Evolutionary conservation across 1,139 yeast species (phyloP), one percentile per base, ranked within the genome.

Genomic region (Magnusiomyces tetraspermus): DNA sequence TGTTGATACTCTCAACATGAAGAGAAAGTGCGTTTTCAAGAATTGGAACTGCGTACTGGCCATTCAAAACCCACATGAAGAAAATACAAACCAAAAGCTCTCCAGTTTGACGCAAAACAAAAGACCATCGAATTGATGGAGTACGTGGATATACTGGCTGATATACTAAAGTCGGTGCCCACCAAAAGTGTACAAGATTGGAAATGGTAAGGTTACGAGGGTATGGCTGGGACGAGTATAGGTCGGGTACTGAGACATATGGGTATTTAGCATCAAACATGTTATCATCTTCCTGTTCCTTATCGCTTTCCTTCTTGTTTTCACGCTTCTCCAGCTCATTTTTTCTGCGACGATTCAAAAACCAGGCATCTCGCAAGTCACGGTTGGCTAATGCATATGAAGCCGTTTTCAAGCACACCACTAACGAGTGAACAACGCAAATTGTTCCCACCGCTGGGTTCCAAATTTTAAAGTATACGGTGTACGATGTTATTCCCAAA

Each of bases 121-220:
- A 71, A 23, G 59, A 53, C 57, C 63, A 60, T 31, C 75, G 60
- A 33, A 70, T 62, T 15, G 57, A 52, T 2, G 62, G 58, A 5
- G 70, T 60, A 23, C 69, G 62, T 3, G 77, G 77, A 56, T 74
- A 74, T 4, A 67, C 73, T 0, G 77, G 77, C 60, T 74, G 77
- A 58, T 74, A 74, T 17, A 74, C 69, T 47, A 74, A 64, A 6
- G 77, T 74, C 1, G 77, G 77, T 1, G 76, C 74, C 64, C 69
- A 66, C 74, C 76, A 71, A 58, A 69, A 74, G 59, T 70, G 70
- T 5, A 67, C 61, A 37, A 71, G 56, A 52, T 71, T 71, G 15
- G 57, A 37, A 17, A 71, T 44, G 0, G 73, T 66, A 50, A 74
- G 62, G 58, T 74, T 74, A 11, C 52, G 44, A 1, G 77, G 77